Evolutionary conservation across 768 basidiomycete species (phyloP).

Genomic region (Crucibulum laeve): DNA sequence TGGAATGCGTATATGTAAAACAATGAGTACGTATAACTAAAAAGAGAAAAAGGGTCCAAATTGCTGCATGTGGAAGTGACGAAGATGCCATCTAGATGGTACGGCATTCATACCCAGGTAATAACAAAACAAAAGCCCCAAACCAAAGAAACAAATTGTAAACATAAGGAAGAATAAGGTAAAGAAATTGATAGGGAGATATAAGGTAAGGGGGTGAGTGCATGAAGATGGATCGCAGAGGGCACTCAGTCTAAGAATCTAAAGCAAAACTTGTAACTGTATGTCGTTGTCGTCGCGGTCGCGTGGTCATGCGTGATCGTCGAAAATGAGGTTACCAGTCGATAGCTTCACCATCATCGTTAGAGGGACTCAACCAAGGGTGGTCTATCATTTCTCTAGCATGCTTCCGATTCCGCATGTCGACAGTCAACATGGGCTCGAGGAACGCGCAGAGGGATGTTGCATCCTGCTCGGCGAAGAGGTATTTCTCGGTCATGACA

Average conservation of each 20-base stretch:
- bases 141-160: too few relatives aligned
- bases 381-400: slow-evolving; percentile 76
- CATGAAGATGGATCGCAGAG: neutral
- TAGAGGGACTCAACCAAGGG: slow-evolving; percentile 56
- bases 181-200: neutral
- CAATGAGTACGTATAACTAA: too few relatives aligned
- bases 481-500: slow-evolving; percentile 89
- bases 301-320: neutral
- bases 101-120: too few relatives aligned
- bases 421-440: slow-evolving; percentile 69
- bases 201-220: neutral
- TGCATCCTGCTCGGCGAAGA: slow-evolving; percentile 58
- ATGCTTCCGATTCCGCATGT: slow-evolving; percentile 62
- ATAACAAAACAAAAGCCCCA: too few relatives aligned
- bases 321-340: slow-evolving; percentile 38
- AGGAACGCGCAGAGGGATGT: slow-evolving; percentile 60
- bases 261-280: too few relatives aligned
- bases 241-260: neutral
- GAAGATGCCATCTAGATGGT: too few relatives aligned
- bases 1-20: too few relatives aligned
- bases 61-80: too few relatives aligned
- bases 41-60: too few relatives aligned
- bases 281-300: too few relatives aligned
- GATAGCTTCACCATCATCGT: slow-evolving; percentile 34
- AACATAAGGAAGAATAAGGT: too few relatives aligned